Conservation (phyloP, 129 eudicot species). For the Pseudognaphalium luteoalbum region DNA sequence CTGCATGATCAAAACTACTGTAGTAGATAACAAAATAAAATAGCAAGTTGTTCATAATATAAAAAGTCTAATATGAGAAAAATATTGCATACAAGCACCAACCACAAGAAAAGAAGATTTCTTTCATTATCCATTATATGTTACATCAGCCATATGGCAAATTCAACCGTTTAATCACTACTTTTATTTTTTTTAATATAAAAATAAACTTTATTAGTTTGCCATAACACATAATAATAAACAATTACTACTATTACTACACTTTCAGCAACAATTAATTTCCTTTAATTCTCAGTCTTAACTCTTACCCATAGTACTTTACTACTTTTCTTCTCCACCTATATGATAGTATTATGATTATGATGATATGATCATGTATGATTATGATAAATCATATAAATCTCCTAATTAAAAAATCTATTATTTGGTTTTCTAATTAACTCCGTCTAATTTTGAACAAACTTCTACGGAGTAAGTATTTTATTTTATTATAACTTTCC, state of each 20-base stretch:
- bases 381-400: too few species aligned
- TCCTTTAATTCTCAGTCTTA: not conserved
- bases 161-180: conserved; percentile 1
- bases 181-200: not conserved
- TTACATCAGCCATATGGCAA: conserved; percentile 7
- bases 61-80: not conserved
- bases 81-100: not conserved
- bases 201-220: not conserved
- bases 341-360: too few species aligned
- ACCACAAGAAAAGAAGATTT: not conserved
- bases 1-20: not conserved
- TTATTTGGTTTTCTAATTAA: too few species aligned
- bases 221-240: not conserved
- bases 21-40: too few species aligned
- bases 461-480: not conserved
- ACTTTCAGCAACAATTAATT: not conserved
- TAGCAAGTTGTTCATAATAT: not conserved
- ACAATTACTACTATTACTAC: too few species aligned
- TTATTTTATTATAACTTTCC: not conserved
- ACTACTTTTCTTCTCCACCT: not conserved
- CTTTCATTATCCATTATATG: not conserved
- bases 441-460: not conserved
- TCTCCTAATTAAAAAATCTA: too few species aligned
- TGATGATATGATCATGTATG: too few species aligned
- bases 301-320: not conserved